Evolutionary conservation across 129 eudicot genomes (phyloP), one percentile per base, ranked within the genome.

Genomic region (Chrysanthemum lavandulifolium): DNA sequence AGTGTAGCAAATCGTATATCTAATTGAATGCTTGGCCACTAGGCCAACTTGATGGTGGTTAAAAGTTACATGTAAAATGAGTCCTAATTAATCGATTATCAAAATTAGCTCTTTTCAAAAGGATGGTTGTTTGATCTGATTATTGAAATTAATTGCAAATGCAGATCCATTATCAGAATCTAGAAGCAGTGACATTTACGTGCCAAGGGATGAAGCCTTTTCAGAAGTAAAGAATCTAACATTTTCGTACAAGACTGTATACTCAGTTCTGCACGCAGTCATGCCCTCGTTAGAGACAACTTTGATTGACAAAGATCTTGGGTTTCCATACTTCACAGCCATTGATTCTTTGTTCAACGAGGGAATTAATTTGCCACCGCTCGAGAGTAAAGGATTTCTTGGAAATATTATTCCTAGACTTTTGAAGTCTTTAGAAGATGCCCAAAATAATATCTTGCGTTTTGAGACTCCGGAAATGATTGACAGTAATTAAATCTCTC

Each of bases 131-230:
- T 1, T 54, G 13, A 2, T 6, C 13, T 60, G 21, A 18, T 68
- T 15, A 10, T 13, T 10, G 10, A 66, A 27, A 1, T 2, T 5
- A 67, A 68, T 27, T 13, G 12, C 23, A 53, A 50, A 31, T 72
- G 73, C 87, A 89, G 96, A 89, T 71, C 90, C 86, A 52, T 45
- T 50, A 47, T 78, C 90, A 13, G 92, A 89, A 65, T 69, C 88
- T 1, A 78, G 92, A 60, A 79, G 84, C 60, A 12, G 67, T 13
- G 73, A 45, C 3, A 69, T 86, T 27, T 89, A 89, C 56, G 90
- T 89, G 53, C 96, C 96, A 19, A 80, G 96, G 56, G 96, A 89
- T 67, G 96, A 89, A 69, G 88, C 87, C 10, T 89, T 89, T 69
- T 84, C 96, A 5, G 92, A 80, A 61, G 76, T 82, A 8, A 89